A percentile compares a stretch with the other conserved stretches of the same genome.
Conservation (phyloP, 2,329 filamentous ascomycete genomes). For the Paracamarosporium sp. region DNA sequence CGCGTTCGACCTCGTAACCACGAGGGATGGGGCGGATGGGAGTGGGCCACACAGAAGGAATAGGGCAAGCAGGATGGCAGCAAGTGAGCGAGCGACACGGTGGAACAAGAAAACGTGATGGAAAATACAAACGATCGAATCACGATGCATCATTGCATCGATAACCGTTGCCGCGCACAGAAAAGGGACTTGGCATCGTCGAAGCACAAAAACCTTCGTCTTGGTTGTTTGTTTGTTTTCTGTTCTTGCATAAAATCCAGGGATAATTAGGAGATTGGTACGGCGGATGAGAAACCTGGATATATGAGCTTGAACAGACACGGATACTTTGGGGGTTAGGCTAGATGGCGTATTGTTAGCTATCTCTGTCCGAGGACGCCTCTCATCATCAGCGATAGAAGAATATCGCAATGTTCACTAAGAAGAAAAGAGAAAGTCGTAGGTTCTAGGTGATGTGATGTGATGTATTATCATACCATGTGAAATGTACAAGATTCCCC, state of each 20-base stretch:
- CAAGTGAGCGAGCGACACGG: neutral
- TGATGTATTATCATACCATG: too few species aligned
- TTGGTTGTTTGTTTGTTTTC: too few species aligned
- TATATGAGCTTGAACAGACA: neutral
- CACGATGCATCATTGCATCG: too few species aligned
- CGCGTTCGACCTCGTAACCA: slow-evolving; percentile 22
- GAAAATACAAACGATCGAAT: too few species aligned
- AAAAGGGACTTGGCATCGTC: neutral
- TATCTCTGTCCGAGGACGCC: neutral
- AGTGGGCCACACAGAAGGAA: slow-evolving; percentile 21
- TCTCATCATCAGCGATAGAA: neutral
- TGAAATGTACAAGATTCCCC: too few species aligned
- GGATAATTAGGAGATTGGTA: neutral
- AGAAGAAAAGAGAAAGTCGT: too few species aligned
- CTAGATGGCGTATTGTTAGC: neutral
- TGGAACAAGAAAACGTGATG: neutral
- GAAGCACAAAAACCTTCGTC: too few species aligned
- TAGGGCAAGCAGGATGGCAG: slow-evolving; percentile 10
- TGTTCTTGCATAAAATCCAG: neutral
- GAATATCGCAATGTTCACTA: neutral
- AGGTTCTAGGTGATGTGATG: neutral
- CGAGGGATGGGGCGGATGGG: slow-evolving; percentile 28
- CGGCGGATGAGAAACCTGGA: neutral
- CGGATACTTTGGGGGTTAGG: too few species aligned
- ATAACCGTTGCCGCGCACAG: neutral